Base-by-base conservation (phyloP, 345 rosid genomes). In the Ricinus communis region DNA sequence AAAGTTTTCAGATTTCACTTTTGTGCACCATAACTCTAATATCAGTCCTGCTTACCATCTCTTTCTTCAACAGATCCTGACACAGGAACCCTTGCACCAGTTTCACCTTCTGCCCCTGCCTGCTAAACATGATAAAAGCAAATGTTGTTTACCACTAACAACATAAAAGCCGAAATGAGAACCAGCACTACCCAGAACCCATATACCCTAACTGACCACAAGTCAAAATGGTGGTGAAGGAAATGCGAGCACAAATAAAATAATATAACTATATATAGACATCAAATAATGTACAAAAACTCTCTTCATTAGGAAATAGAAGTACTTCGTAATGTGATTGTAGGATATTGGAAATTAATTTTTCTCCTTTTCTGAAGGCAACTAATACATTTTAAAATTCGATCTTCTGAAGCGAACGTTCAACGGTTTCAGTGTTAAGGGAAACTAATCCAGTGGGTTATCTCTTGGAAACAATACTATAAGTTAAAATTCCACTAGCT, bases 91-190 rank as follows among this genome's bases (percentile, higher is more conserved):
- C 30, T 40, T 4, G 5, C 22, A 18, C 43, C 43, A 19, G 30
- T 56, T 57, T 69, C 65, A 28, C n/a, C 46, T 69, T 58, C 73
- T 28, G 65, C 56, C 2, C 64, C 73, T 12, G 47, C n/a, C 56
- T 25, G 64, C 46, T 30, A 69, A 46, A 27, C n/a, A 46, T 33
- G 59, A 19, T 5, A 57, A 11, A 69, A 18, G 12, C 1, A 58
- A 19, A 8, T 56, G 24, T 41, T 13, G 14, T 40, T 41, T 15
- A 9, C 11, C 6, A 24, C 22, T 43, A 8, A 10, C 70, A 66
- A 36, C 16, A 5, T 68, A 22, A 41, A 27, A 33, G 53, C 24
- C 31, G 25, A 55, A 24, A 55, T 1, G 47, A 38, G 3, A 51
- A 18, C 36, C 14, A 21, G 36, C n/a, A 52, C 18, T 8, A 33